Base-by-base conservation (phyloP, 441 rosid genomes). In the Populus hybrid region DNA sequence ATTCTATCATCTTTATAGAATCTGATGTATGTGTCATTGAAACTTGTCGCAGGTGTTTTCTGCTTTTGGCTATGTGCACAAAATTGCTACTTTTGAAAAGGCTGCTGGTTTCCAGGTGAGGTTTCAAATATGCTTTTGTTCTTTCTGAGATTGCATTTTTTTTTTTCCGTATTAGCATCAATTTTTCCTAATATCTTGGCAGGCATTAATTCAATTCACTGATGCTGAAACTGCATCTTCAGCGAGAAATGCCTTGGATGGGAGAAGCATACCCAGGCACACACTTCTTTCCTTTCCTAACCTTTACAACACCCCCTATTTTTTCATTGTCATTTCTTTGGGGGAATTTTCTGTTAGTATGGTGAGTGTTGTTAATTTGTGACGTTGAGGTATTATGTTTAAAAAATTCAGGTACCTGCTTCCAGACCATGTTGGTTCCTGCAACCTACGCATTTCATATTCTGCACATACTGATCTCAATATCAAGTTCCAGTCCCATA, bases 51-150 rank as follows among this genome's bases (percentile, higher is more conserved):
- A 94, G 99, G 99, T 96, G 18, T 96, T 96, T 86, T 94, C 99
- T 81, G 98, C 98, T 71, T 96, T 92, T 90, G 99, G 99, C 46
- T 96, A 90, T 78, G 99, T 96, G 61, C 98, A 96, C 90, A 96
- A 94, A 86, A 96, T 96, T 82, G 98, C 98, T 35, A 96, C 98
- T 50, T 96, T 96, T 79, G 99, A 96, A 84, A 96, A 96, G 84
- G 98, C 98, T 76, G 95, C 98, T 71, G 98, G 99, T 73, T 96
- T 96, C 84, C 98, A 96, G 93, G 99, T 91, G 67, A 87, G 83
- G 75, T 78, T 24, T 74, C 57, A 7, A 40, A 80, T 72, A 69
- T 28, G 63, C 24, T 11, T 78, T 68, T 16, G 57, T 35, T 8
- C 77, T 79, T 74, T 74, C 32, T 67, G 59, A 77, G 67, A 38